Percentiles rank a stretch among this genome's conserved stretches.
Conservation (phyloP, 306 rosid species). For the Parietaria judaica region DNA sequence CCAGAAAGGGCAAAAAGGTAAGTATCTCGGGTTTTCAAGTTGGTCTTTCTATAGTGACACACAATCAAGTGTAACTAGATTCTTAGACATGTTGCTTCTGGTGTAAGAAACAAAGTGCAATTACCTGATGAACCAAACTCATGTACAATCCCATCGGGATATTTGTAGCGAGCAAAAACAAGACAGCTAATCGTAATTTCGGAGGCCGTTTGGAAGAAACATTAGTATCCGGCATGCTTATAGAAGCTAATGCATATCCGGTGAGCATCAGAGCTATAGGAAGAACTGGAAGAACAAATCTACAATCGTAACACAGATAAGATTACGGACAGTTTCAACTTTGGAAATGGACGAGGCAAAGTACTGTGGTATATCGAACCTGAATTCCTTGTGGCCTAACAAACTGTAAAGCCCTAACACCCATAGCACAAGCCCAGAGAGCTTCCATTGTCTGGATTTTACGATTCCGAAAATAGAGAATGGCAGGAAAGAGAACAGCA, state of each 20-base stretch:
- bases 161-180: slow-evolving; percentile 78
- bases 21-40: neutral
- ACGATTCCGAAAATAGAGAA: slow-evolving; percentile 67
- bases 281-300: slow-evolving; percentile 93
- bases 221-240: slow-evolving; percentile 30
- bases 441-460: slow-evolving; percentile 71
- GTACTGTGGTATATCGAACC: slow-evolving; percentile 33
- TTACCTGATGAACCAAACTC: slow-evolving; percentile 97
- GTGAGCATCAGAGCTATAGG: slow-evolving; percentile 86
- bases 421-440: slow-evolving; percentile 75
- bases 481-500: slow-evolving; percentile 74
- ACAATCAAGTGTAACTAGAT: neutral
- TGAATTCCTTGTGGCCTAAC: slow-evolving; percentile 94
- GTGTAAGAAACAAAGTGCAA: neutral
- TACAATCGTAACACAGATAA: slow-evolving; percentile 23
- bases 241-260: slow-evolving; percentile 65
- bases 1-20: neutral
- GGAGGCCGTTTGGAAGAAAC: slow-evolving; percentile 25
- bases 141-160: slow-evolving; percentile 88
- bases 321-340: slow-evolving; percentile 6
- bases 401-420: slow-evolving; percentile 71
- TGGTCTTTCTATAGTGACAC: too few relatives aligned
- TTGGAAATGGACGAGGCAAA: slow-evolving; percentile 4
- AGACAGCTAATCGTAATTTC: slow-evolving; percentile 40
- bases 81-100: neutral